A percentile compares a stretch with the other conserved stretches of the same genome.
These are phyloP conservation scores for Pyricularia sp. DNA, from an alignment of 2,329 filamentous ascomycete species.

Conservation along the genomic window DNA sequence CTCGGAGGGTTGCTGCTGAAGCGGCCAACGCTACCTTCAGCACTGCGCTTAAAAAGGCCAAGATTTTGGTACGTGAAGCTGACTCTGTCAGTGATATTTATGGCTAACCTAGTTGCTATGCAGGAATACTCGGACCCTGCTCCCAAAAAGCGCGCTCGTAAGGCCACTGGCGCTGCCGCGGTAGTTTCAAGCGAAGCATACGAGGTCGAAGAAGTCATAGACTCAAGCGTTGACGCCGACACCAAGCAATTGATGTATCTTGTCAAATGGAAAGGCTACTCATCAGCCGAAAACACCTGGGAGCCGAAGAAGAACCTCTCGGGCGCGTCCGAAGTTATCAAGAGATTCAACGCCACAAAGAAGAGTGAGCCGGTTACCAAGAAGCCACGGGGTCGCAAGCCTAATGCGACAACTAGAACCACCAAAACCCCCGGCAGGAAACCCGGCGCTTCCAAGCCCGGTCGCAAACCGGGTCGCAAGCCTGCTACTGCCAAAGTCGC, in stretches of 20 bases:
- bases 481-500: neutral
- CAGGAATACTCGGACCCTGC: neutral
- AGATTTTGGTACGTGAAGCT: neutral
- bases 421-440: neutral
- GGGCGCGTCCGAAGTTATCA: slow-evolving; percentile 23
- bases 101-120: neutral
- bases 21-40: slow-evolving; percentile 3
- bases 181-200: slow-evolving; percentile 20
- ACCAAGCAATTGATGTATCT: slow-evolving; percentile 28
- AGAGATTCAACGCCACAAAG: slow-evolving; percentile 21
- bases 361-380: slow-evolving; percentile 6
- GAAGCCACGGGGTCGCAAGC: neutral
- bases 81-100: neutral
- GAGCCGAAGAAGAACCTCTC: slow-evolving; percentile 33
- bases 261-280: slow-evolving; percentile 41
- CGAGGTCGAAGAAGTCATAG: slow-evolving; percentile 34
- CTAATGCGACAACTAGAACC: neutral
- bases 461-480: neutral
- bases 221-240: slow-evolving; percentile 22
- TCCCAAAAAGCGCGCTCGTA: slow-evolving; percentile 8
- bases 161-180: slow-evolving; percentile 3
- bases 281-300: slow-evolving; percentile 35
- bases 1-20: neutral
- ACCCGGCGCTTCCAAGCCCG: neutral
- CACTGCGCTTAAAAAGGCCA: neutral